These are phyloP conservation scores for Monilinia aucupariae DNA, from an alignment of 2,329 filamentous ascomycete genomes.

Conservation along the genomic window DNA sequence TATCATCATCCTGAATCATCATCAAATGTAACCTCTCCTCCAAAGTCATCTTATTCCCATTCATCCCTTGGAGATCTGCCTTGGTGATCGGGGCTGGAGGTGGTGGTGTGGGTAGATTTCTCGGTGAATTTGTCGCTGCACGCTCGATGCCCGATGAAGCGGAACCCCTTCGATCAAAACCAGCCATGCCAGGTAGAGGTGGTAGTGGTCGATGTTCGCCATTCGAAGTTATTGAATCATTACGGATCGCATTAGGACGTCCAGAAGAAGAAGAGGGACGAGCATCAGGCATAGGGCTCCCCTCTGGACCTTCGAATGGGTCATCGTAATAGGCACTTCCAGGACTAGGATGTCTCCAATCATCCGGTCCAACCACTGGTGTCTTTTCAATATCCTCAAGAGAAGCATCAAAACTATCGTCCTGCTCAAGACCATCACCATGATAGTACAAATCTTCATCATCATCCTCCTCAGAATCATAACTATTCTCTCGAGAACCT, in stretches of 20 bases:
- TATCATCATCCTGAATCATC: slow-evolving; percentile 70
- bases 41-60: slow-evolving; percentile 70
- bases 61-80: slow-evolving; percentile 71
- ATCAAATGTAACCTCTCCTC: slow-evolving; percentile 83
- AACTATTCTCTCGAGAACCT: slow-evolving; percentile 88
- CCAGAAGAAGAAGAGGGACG: slow-evolving; percentile 32
- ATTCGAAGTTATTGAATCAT: slow-evolving; percentile 71
- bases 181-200: slow-evolving; percentile 65
- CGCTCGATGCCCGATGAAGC: slow-evolving; percentile 62
- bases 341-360: slow-evolving; percentile 76
- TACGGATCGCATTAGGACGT: slow-evolving; percentile 55
- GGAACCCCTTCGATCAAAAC: slow-evolving; percentile 41
- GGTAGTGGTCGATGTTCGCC: slow-evolving; percentile 80
- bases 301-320: slow-evolving; percentile 57
- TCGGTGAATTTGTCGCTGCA: slow-evolving; percentile 54
- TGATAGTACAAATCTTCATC: slow-evolving; percentile 56
- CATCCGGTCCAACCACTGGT: slow-evolving; percentile 92
- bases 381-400: slow-evolving; percentile 96
- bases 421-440: slow-evolving; percentile 53
- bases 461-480: slow-evolving; percentile 75
- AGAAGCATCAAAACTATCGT: slow-evolving; percentile 91
- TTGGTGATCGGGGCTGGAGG: slow-evolving; percentile 62
- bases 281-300: slow-evolving; percentile 59
- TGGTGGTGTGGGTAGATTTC: slow-evolving; percentile 69
- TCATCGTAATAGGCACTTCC: slow-evolving; percentile 45